phyloP scores from a whole-genome alignment of 768 basidiomycete genomes.

The Mycena crocata region DNA sequence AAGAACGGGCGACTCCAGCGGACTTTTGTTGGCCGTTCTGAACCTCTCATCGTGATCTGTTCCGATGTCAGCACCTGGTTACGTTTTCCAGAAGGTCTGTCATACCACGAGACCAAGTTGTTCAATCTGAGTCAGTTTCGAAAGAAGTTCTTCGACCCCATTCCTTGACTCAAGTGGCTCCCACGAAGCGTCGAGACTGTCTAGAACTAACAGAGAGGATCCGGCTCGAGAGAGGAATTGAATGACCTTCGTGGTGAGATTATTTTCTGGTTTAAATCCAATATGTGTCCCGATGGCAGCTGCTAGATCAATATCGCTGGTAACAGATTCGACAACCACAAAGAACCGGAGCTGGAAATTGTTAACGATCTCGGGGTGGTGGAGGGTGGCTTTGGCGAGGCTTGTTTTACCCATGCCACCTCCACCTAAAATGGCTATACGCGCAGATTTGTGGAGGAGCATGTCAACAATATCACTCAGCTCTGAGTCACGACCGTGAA shows the following conservation, averaged over 20 bases:
- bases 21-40: conserved; percentile 6
- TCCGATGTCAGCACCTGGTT: neutral
- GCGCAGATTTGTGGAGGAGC: too few relatives aligned
- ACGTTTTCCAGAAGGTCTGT: neutral
- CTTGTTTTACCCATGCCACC: too few relatives aligned
- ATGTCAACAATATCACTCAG: too few relatives aligned
- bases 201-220: neutral
- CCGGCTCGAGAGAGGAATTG: neutral
- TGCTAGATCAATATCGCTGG: too few relatives aligned
- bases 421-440: too few relatives aligned
- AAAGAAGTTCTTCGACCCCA: neutral
- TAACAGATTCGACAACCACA: too few relatives aligned
- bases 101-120: neutral
- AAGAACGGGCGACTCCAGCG: conserved; percentile 20
- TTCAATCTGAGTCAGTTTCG: neutral
- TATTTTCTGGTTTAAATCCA: too few relatives aligned
- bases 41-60: neutral
- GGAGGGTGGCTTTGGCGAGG: too few relatives aligned
- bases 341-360: too few relatives aligned
- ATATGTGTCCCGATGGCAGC: too few relatives aligned
- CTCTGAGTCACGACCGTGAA: too few relatives aligned
- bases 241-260: neutral
- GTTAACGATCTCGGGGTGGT: too few relatives aligned
- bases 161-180: neutral
- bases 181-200: neutral